Evolutionary conservation across 192 early-diverging fungal species (phyloP), one percentile per base, ranked within the genome.

Genomic region (Physocladia obscura): DNA sequence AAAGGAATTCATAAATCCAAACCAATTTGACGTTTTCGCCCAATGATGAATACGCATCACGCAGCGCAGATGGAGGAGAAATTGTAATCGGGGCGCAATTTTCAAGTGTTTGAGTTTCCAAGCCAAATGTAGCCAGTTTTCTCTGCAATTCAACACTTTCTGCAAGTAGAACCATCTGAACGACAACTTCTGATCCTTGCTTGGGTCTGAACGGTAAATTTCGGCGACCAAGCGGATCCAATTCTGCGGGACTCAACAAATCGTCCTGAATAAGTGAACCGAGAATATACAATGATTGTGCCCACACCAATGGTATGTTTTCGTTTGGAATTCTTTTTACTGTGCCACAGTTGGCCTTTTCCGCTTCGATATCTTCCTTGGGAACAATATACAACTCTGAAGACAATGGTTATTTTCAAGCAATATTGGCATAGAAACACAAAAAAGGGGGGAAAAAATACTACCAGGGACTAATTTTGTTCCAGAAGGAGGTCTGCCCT

Each of bases 281-380:
- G 5, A 93, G 79, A 37, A 91, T 84, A 61, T 88, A 91, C 19
- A 94, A 82, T 11, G 89, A 91, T 60, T 92, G 89, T 6, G 93
- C 89, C 93, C 93, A 94, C 0, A 94, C 93, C 11, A 94, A 76
- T 2, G 93, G 93, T 17, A 93, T 78, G 74, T 94, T 94, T 62
- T 94, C 90, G 74, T 91, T 91, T 13, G 93, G 88, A 27, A 91
- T 72, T 29, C 93, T 81, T 5, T 82, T 76, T 61, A 92, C 91
- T 2, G 85, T 82, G 21, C 89, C 87, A 6, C 88, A 90, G n/a
- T 88, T 74, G 40, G 74, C 75, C 44, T 84, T 84, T 73, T 94
- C 93, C 4, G 79, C 87, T 11, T 91, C 89, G 51, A 94, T 84
- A 0, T 74, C 39, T 30, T 92, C 82, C 24, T 78, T 57, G 11